Evolutionary conservation across 2,329 filamentous ascomycete genomes (phyloP), one percentile per base, ranked within the genome.

Genomic region (Penicillium sp.): DNA sequence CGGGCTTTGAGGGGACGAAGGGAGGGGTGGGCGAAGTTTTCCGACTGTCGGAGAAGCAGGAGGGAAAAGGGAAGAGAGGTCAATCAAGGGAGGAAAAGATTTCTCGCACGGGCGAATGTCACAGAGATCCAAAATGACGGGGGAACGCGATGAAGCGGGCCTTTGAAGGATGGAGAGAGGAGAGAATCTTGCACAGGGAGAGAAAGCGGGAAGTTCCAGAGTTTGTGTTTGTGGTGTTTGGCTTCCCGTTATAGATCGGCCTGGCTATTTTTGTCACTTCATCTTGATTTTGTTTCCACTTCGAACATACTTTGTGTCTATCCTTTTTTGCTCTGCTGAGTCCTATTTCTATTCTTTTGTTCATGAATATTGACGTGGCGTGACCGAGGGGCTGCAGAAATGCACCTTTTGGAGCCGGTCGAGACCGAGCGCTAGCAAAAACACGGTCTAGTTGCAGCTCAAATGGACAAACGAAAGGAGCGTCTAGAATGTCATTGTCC

Each of bases 171-270:
- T 57, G 58, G 47, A 52, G 53, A 56, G 57, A 57, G 51, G 55
- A 46, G 56, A 62, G 60, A 61, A 57, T 57, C 46, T 60, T 60
- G 57, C 56, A 53, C 44, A 44, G 55, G 53, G 57, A 60, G 51
- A 58, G 53, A 56, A 56, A 60, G 52, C 53, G 54, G 60, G 60
- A 57, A 63, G 53, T 55, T 59, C 47, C 41, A 46, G 48, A 47
- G 49, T 51, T 62, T 50, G 58, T 63, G 60, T 63, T 63, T 62
- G 58, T 51, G 50, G 36, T 63, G 60, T 61, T 63, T 62, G 60
- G 51, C 48, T 61, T 48, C 49, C 58, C 48, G 53, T 54, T 60
- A 58, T 60, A 60, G 51, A 58, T 62, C 53, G 53, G 50, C 36
- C 43, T 45, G 44, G 33, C 25, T 33, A 35, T 18, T 39, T 46